Conservation (phyloP, 441 rosid species). For the Manihot esculenta region DNA sequence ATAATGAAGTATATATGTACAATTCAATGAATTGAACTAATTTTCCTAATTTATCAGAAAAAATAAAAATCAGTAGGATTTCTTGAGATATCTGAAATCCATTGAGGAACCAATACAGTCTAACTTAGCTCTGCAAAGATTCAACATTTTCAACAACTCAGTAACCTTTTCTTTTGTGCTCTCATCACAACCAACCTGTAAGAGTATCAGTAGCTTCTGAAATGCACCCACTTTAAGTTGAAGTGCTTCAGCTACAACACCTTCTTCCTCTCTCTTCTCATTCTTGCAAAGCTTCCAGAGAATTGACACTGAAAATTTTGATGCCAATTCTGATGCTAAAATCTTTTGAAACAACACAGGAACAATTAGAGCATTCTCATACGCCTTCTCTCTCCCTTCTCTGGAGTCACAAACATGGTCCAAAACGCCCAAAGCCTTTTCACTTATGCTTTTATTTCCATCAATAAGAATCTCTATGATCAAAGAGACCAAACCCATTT, state of each 20-base stretch:
- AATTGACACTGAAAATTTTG: constrained; percentile 29
- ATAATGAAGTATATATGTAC: too few species aligned
- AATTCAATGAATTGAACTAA: too few species aligned
- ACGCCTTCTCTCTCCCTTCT: constrained; percentile 25
- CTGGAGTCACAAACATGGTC: constrained; percentile 20
- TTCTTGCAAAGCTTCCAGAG: constrained; percentile 32
- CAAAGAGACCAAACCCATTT: constrained; percentile 19
- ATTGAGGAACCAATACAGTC: constrained; percentile 23
- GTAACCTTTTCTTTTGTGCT: constrained; percentile 21
- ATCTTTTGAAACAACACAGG: constrained; percentile 30
- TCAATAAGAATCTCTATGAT: constrained; percentile 22
- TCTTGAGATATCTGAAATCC: constrained; percentile 22
- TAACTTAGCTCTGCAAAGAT: constrained; percentile 14
- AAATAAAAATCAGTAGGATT: not conserved
- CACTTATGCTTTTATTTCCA: constrained; percentile 21
- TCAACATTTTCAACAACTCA: constrained; percentile 26
- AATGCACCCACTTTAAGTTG: constrained; percentile 24
- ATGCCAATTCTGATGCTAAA: constrained; percentile 22
- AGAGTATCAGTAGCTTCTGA: constrained; percentile 21
- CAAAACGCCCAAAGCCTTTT: constrained; percentile 25
- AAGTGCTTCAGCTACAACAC: constrained; percentile 20
- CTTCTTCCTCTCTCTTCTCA: not conserved
- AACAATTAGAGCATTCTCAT: constrained; percentile 22
- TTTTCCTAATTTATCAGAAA: not conserved
- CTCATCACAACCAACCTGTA: constrained; percentile 24